A percentile compares a stretch with the other conserved stretches of the same genome.
These are phyloP conservation scores for Phaeomoniella chlamydospora DNA, from an alignment of 2,329 filamentous ascomycete genomes.

Conservation along the genomic window DNA sequence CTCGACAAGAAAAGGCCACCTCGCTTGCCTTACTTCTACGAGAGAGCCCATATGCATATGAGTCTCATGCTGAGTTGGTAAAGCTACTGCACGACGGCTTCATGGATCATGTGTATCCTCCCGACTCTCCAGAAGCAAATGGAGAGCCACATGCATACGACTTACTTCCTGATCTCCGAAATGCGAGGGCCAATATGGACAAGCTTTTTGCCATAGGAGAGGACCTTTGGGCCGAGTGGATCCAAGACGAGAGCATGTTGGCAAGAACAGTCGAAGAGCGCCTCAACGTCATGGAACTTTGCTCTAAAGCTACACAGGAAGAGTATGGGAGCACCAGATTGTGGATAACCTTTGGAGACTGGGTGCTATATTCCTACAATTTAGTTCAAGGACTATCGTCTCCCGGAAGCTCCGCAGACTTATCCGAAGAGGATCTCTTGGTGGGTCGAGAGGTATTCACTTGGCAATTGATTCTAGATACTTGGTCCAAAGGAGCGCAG, in stretches of 20 bases:
- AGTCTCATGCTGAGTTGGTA: conserved; percentile 30
- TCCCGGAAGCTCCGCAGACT: conserved; percentile 18
- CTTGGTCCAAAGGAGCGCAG: conserved; percentile 40
- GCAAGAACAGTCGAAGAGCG: conserved; percentile 42
- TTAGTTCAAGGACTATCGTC: conserved; percentile 27
- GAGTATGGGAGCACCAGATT: conserved; percentile 46
- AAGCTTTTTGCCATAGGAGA: conserved; percentile 49
- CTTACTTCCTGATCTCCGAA: conserved; percentile 29
- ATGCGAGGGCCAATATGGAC: conserved; percentile 42
- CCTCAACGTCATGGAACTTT: conserved; percentile 44
- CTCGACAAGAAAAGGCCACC: conserved; percentile 24
- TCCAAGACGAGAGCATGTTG: conserved; percentile 46
- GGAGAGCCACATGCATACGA: conserved; percentile 30
- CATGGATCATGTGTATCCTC: conserved; percentile 29
- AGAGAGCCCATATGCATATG: conserved; percentile 30
- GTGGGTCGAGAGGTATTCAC: conserved; percentile 46
- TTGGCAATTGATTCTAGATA: conserved; percentile 38
- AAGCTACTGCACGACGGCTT: conserved; percentile 31
- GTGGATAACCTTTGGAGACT: conserved; percentile 49
- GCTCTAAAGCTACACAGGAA: conserved; percentile 43
- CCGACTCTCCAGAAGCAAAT: conserved; percentile 26
- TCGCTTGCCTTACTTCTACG: conserved; percentile 26
- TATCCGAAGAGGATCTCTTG: conserved; percentile 39
- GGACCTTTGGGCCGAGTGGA: conserved; percentile 47
- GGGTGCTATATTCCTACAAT: conserved; percentile 41